Conservation (phyloP, 1,284 basidiomycete genomes). For the Agaricales sp. region DNA sequence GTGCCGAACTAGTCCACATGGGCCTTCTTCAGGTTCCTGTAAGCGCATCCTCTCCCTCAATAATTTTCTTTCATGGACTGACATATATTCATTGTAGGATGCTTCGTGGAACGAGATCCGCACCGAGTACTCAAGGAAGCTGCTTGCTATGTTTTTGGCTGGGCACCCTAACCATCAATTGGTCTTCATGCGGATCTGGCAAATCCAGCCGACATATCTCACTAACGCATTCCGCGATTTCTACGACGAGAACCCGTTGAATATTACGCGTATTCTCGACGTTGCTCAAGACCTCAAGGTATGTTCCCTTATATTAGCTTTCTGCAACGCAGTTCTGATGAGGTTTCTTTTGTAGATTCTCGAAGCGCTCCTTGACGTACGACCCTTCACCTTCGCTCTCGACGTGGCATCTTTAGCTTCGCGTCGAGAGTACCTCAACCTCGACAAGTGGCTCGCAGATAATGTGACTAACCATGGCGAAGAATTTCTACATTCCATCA, state of each 20-base stretch:
- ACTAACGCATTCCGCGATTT: constrained; percentile 85
- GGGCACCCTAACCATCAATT: constrained; percentile 92
- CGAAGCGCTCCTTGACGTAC: constrained; percentile 80
- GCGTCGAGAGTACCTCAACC: constrained; percentile 86
- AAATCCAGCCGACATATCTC: constrained; percentile 79
- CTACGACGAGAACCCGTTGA: constrained; percentile 87
- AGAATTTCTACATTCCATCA: constrained; percentile 81
- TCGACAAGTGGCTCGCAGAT: constrained; percentile 94
- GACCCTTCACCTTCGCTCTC: constrained; percentile 80
- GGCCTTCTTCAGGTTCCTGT: constrained; percentile 87
- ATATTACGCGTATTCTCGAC: constrained; percentile 90
- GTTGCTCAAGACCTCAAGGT: constrained; percentile 94
- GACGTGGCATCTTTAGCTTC: constrained; percentile 93
- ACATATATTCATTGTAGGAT: constrained; percentile 30
- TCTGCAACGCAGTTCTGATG: constrained; percentile 2
- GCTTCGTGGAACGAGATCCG: constrained; percentile 85
- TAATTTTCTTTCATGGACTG: background rate
- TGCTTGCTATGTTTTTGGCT: constrained; percentile 85
- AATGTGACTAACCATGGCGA: constrained; percentile 73
- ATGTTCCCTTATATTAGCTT: constrained; percentile 14
- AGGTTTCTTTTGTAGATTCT: constrained; percentile 51
- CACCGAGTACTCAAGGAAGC: constrained; percentile 75
- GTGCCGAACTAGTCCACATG: constrained; percentile 91
- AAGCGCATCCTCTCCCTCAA: constrained; percentile 22
- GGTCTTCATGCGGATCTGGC: constrained; percentile 95